Percentiles rank a stretch among this genome's conserved stretches.
These are phyloP conservation scores for Sugiyamaella smithiae DNA, from an alignment of 805 yeast species.

Conservation along the genomic window DNA sequence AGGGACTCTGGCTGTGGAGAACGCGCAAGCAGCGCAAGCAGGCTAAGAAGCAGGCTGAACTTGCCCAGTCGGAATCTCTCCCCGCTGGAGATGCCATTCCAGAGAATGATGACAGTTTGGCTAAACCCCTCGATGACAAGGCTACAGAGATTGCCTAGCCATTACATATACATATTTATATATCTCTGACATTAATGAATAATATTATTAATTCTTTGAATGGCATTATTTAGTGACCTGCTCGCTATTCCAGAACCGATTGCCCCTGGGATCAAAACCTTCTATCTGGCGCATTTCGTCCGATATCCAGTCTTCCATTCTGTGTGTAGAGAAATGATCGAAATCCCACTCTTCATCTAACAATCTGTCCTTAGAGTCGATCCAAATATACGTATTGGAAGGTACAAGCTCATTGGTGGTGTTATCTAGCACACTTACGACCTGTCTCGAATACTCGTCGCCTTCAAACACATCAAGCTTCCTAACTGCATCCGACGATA, in stretches of 20 bases:
- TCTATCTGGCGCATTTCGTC: conserved; percentile 22
- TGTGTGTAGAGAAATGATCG: conserved; percentile 17
- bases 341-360: conserved; percentile 26
- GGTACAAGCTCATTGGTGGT: conserved; percentile 1
- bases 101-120: too few relatives aligned
- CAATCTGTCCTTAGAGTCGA: conserved; percentile 17
- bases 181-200: too few relatives aligned
- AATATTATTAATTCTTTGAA: too few relatives aligned
- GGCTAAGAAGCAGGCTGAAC: neutral
- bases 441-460: conserved; percentile 23
- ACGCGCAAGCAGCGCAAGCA: conserved; percentile 19
- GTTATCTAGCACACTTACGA: conserved; percentile 19
- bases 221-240: too few relatives aligned
- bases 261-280: conserved; percentile 14
- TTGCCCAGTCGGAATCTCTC: neutral
- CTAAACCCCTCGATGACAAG: too few relatives aligned
- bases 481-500: conserved; percentile 19
- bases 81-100: neutral
- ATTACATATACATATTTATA: too few relatives aligned
- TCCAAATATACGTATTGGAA: conserved; percentile 25
- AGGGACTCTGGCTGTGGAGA: conserved; percentile 61
- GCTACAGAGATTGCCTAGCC: too few relatives aligned
- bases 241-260: conserved; percentile 20
- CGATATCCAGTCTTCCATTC: conserved; percentile 23
- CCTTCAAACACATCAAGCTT: conserved; percentile 30